Evolutionary conservation across 306 rosid genomes (phyloP).

Genomic region (Myrica gale): DNA sequence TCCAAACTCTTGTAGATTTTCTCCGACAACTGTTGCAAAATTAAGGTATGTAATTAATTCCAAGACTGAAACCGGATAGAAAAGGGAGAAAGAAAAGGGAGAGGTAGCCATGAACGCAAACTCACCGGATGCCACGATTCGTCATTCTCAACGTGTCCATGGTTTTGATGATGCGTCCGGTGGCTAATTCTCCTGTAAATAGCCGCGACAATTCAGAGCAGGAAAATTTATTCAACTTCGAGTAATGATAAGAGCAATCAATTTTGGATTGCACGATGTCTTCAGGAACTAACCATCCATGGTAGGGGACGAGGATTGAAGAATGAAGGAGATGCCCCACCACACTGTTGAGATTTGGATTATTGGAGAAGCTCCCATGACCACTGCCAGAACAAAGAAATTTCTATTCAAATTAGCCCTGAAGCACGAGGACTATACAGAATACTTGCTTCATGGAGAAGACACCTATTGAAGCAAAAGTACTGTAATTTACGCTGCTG

Average conservation of each 20-base stretch:
- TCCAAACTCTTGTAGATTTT: conserved; percentile 59
- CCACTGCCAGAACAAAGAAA: conserved; percentile 60
- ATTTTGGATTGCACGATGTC: neutral
- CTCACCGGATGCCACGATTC: conserved; percentile 99
- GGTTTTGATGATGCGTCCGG: conserved; percentile 98
- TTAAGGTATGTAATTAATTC: neutral
- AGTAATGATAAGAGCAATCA: neutral
- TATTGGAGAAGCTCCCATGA: conserved; percentile 92
- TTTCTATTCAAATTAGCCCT: conserved; percentile 10
- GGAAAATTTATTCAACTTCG: neutral
- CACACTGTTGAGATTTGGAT: conserved; percentile 71
- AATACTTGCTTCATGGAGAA: neutral
- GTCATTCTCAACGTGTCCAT: conserved; percentile 95
- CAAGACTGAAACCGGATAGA: neutral
- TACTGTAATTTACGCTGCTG: neutral
- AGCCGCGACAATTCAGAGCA: neutral
- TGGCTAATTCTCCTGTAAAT: conserved; percentile 89
- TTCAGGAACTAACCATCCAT: conserved; percentile 77
- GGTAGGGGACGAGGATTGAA: conserved; percentile 93
- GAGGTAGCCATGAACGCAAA: neutral
- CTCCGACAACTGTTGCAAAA: conserved; percentile 58
- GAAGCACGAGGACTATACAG: neutral
- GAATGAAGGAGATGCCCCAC: conserved; percentile 92
- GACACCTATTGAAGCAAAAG: neutral
- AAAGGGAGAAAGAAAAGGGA: neutral